Evolutionary conservation across 139 green algal genomes (phyloP), one percentile per base, ranked within the genome.

Genomic region (Chlorella sp.): DNA sequence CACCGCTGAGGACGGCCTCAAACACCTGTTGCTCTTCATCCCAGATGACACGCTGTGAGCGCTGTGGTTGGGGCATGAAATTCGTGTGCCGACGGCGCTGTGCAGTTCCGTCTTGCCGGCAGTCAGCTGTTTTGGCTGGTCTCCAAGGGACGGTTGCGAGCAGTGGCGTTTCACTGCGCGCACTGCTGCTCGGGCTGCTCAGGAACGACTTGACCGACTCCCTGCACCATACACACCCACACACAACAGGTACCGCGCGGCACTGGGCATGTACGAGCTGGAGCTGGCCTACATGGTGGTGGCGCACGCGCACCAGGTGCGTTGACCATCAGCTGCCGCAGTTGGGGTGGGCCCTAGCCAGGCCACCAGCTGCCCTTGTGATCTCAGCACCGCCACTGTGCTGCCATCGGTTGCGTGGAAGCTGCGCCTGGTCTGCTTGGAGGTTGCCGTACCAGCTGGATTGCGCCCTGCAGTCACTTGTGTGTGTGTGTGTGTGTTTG

Each of bases 231-330:
- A 54, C 7, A 7, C 9, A 2, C 65, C n/a, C 40, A 3, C 56
- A 20, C 19, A 38, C 9, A 34, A 41, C 60, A 83, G 77, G 40
- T 98, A 98, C 91, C 68, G 87, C n/a, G 87, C 90, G 0, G 96
- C 97, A 0, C 89, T 99, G 46, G 95, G 93, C 13, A 88, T 96
- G 84, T 98, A 99, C 82, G 95, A 99, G 77, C 80, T 98, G 73
- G 87, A 92, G 48, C 82, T 99, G 67, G 97, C 97, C 2, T 98
- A 97, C 89, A 96, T 99, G 93, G 95, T 99, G 58, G 92, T 96
- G 20, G 87, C 90, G 1, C 82, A 95, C 51, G 51, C 51, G 14
- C 85, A 91, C 87, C 92, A 93, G 88, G 87, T 90, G 78, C 32
- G 79, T 30, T 3, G 22, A 40, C 58, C 40, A 24, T 24, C 46